phyloP scores from a whole-genome alignment of 139 green algal genomes.

The Coccomyxa sp. region DNA sequence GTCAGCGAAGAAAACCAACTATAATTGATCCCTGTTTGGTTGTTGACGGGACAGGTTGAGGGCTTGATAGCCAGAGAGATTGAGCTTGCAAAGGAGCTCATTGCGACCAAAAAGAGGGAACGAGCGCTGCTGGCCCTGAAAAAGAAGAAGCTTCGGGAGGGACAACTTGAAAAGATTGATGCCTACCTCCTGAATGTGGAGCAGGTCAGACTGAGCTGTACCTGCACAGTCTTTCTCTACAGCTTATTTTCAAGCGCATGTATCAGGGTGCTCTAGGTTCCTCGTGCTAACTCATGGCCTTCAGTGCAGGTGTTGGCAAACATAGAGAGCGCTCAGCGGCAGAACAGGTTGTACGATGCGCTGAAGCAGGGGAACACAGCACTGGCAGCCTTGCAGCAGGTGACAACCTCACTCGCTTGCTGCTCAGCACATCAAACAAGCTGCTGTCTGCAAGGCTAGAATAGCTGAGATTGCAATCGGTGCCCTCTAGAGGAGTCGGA shows the following conservation, averaged over 20 bases:
- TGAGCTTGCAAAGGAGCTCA: conserved; percentile 37
- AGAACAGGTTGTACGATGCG: conserved; percentile 61
- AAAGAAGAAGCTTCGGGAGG: conserved; percentile 65
- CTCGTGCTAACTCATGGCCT: too few relatives aligned
- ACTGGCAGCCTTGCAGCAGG: not conserved
- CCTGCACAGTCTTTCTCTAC: not conserved
- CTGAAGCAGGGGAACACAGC: conserved; percentile 68
- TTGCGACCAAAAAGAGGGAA: conserved; percentile 33
- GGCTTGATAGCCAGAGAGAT: conserved; percentile 34
- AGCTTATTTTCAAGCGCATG: too few relatives aligned
- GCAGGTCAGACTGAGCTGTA: conserved; percentile 9
- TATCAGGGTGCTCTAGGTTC: too few relatives aligned
- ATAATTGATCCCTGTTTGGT: too few relatives aligned
- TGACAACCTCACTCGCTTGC: too few relatives aligned
- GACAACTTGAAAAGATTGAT: conserved; percentile 43
- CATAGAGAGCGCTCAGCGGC: conserved; percentile 70
- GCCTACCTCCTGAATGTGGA: conserved; percentile 67
- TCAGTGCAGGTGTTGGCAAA: conserved; percentile 50
- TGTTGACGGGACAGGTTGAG: conserved; percentile 30
- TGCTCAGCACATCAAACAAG: too few relatives aligned
- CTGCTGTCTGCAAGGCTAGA: not conserved
- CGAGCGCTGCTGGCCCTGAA: conserved; percentile 66
- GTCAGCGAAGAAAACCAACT: too few relatives aligned
- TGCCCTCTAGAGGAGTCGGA: not conserved
- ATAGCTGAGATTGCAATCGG: not conserved